phyloP scores from a whole-genome alignment of 2,329 filamentous ascomycete species.

The Aspergillus jensenii region DNA sequence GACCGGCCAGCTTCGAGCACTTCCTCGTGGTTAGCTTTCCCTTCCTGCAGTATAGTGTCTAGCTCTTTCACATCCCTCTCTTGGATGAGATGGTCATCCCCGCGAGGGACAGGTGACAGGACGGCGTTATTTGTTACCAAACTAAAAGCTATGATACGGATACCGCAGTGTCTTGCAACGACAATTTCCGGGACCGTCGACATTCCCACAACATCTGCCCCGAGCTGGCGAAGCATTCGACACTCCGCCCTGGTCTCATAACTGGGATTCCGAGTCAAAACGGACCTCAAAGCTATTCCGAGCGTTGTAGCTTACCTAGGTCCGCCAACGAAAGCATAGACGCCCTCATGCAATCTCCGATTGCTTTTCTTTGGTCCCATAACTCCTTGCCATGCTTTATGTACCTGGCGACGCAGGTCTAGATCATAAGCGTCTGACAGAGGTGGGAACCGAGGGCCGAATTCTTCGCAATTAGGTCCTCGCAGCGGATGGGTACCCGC shows the following conservation, averaged over 20 bases:
- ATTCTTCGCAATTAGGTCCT: conserved; percentile 62
- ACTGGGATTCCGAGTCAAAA: conserved; percentile 29
- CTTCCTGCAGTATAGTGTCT: conserved; percentile 55
- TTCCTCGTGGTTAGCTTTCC: conserved; percentile 65
- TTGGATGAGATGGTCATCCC: conserved; percentile 57
- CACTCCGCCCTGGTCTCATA: conserved; percentile 68
- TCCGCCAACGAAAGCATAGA: conserved; percentile 65
- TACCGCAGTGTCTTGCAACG: conserved; percentile 63
- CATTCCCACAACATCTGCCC: conserved; percentile 71
- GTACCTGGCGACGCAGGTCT: conserved; percentile 56
- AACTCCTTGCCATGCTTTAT: conserved; percentile 57
- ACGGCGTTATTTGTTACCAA: conserved; percentile 66
- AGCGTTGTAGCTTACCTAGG: conserved; percentile 52
- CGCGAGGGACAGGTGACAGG: conserved; percentile 57
- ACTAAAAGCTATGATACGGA: conserved; percentile 64
- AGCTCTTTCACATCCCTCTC: conserved; percentile 52
- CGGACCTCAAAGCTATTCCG: background rate
- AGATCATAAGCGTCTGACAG: conserved; percentile 67
- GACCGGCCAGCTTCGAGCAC: conserved; percentile 61
- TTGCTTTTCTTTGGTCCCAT: conserved; percentile 42
- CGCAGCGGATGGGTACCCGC: conserved; percentile 62
- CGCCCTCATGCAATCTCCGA: conserved; percentile 61
- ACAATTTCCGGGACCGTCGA: conserved; percentile 69
- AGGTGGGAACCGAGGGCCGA: conserved; percentile 63
- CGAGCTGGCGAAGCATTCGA: conserved; percentile 59